phyloP scores from a whole-genome alignment of 73 alveolate species.

The Tetrahymena malaccensis region DNA sequence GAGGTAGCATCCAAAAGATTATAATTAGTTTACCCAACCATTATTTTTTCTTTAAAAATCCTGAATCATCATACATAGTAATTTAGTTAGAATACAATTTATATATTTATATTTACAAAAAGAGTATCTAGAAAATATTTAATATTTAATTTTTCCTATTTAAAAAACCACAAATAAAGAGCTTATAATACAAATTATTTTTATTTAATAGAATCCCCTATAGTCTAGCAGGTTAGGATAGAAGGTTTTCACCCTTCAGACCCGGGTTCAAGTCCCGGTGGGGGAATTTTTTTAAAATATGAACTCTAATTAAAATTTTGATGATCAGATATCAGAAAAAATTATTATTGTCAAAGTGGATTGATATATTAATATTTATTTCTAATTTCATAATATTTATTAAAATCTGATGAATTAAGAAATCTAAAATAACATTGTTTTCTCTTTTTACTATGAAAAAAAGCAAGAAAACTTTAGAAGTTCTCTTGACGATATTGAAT shows the following conservation, averaged over 20 bases:
- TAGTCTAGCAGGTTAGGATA: background rate
- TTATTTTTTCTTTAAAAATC: too few species aligned
- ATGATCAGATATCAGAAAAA: too few species aligned
- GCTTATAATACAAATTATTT: background rate
- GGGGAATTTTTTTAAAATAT: background rate
- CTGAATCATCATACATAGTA: too few species aligned
- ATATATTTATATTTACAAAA: too few species aligned
- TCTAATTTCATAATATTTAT: background rate
- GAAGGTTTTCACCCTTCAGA: background rate
- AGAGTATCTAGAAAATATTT: too few species aligned
- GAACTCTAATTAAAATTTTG: background rate
- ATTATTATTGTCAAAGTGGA: too few species aligned
- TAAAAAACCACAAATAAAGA: background rate
- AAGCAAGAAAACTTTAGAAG: background rate
- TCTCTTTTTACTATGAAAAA: background rate
- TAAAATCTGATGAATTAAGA: background rate
- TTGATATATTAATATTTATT: too few species aligned
- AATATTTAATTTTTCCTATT: background rate
- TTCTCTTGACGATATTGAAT: background rate
- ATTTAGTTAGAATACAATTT: too few species aligned
- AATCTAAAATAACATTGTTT: background rate
- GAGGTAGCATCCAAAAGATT: too few species aligned
- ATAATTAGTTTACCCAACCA: too few species aligned
- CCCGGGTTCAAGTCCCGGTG: constrained; percentile 2
- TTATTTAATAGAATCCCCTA: background rate